Conservation (phyloP, 1,284 basidiomycete species). For the Cryptococcus floricola region DNA sequence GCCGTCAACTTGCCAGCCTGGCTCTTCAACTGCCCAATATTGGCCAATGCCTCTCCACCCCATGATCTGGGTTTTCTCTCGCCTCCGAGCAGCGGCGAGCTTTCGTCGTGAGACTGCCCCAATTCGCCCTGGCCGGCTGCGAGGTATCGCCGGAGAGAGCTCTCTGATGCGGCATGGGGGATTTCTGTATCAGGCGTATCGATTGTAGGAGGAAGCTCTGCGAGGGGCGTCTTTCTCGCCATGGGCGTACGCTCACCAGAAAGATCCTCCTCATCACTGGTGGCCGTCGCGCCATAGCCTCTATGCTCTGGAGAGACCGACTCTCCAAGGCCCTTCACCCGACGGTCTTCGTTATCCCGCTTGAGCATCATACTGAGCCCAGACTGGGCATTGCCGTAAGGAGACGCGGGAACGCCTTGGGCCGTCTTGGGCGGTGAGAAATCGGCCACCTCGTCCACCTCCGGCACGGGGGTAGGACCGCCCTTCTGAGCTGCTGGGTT, state of each 20-base stretch:
- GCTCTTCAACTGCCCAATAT: slow-evolving; percentile 11
- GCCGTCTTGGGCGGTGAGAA: slow-evolving; percentile 16
- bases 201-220: slow-evolving; percentile 3
- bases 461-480: background rate
- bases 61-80: slow-evolving; percentile 10
- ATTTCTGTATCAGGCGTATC: background rate
- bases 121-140: slow-evolving; percentile 19
- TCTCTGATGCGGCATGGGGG: slow-evolving; percentile 13
- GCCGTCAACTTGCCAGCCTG: slow-evolving; percentile 34
- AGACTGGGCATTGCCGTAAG: slow-evolving; percentile 25
- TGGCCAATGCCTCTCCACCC: slow-evolving; percentile 8
- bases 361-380: slow-evolving; percentile 43
- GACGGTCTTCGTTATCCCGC: slow-evolving; percentile 22
- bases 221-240: slow-evolving; percentile 4
- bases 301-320: background rate
- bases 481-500: slow-evolving; percentile 16
- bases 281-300: background rate
- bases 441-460: slow-evolving; percentile 6
- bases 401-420: slow-evolving; percentile 14
- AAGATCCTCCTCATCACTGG: slow-evolving; percentile 6
- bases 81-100: slow-evolving; percentile 22
- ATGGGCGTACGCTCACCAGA: slow-evolving; percentile 14
- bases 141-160: slow-evolving; percentile 21
- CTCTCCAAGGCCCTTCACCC: background rate
- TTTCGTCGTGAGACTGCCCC: slow-evolving; percentile 18